These are phyloP conservation scores for Fusarium sp. DNA, from an alignment of 2,329 filamentous ascomycete species.

Conservation along the genomic window DNA sequence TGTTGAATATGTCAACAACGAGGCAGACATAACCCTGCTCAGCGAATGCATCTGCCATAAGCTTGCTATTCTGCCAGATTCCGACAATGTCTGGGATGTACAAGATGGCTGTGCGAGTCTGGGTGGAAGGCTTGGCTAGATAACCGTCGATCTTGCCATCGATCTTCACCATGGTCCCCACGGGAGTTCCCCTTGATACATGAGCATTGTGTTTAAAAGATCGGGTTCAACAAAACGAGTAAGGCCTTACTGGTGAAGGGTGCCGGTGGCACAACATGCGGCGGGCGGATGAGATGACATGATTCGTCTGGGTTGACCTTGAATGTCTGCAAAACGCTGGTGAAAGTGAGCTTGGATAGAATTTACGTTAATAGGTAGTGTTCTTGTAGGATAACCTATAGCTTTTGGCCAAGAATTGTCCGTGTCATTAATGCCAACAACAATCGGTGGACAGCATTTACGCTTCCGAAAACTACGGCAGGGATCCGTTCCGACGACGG, in stretches of 20 bases:
- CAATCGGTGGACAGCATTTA: not conserved
- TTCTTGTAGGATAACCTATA: not conserved
- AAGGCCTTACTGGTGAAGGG: slow-evolving; percentile 15
- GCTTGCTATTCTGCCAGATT: slow-evolving; percentile 58
- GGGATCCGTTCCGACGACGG: slow-evolving; percentile 16
- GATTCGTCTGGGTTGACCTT: not conserved
- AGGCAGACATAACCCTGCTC: slow-evolving; percentile 49
- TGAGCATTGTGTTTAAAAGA: rapidly evolving
- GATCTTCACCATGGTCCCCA: not conserved
- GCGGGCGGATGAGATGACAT: slow-evolving; percentile 28
- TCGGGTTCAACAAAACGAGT: rapidly evolving
- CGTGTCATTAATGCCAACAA: not conserved
- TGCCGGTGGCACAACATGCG: slow-evolving; percentile 16
- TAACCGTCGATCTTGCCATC: slow-evolving; percentile 11
- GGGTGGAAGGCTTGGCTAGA: not conserved
- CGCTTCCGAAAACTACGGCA: not conserved
- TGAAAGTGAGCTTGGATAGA: not conserved
- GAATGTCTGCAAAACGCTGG: not conserved
- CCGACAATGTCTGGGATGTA: slow-evolving; percentile 62
- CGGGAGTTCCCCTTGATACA: not conserved
- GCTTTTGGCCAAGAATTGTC: not conserved
- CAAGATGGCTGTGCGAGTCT: slow-evolving; percentile 53
- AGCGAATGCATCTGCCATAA: slow-evolving; percentile 53
- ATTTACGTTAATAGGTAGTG: slow-evolving; percentile 10
- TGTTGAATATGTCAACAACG: slow-evolving; percentile 50